Base-by-base conservation (phyloP, 495 filamentous ascomycete species). In the Podospora pseudoanserina region DNA sequence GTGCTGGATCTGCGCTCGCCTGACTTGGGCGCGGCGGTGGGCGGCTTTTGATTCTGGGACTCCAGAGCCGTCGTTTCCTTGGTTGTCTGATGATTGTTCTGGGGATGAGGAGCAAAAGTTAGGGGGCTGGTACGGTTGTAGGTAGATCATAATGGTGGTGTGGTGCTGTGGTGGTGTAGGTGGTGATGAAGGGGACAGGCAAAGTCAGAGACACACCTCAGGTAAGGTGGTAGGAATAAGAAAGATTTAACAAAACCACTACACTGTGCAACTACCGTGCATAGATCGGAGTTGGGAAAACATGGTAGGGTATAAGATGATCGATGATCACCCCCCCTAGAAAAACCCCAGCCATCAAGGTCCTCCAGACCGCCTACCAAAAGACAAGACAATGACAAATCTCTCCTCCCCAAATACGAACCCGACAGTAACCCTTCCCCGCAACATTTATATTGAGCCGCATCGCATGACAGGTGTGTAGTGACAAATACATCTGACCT, bases 1-100 rank as follows among this genome's bases (percentile, higher is more conserved):
- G 68, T 86, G 84, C 69, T 83, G 80, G 58, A 78, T 80, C 73
- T 86, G 84, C 2, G 84, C 83, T 65, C 79, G 82, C 26, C 82
- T 73, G 60, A 86, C 84, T 61, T 86, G 84, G 6, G 78, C 78
- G 6, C 84, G 76, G 5, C 83, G 76, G 13, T 75, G 70, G 67
- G 81, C 75, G 55, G 80, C 73, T 65, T 80, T 81, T 23, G 75
- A 72, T 62, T 19, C 18, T 11, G 59, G 4, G 9, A 7, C 71
- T 49, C 13, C 62, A 16, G 49, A 5, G 19, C 23, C 23, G 5
- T 1, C 11, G 11, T 4, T 13, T 60, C 19, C 60, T 28, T 62
- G 15, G 58, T 68, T 61, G 28, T 68, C 53, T n/a, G 16, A 34
- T 27, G 19, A 32, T 7, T 32, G 23, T 4, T 27, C 56, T 58